A percentile compares a stretch with the other conserved stretches of the same genome.
Conservation (phyloP, 192 early-diverging fungal species). For the Lunasporangiospora selenospora region DNA sequence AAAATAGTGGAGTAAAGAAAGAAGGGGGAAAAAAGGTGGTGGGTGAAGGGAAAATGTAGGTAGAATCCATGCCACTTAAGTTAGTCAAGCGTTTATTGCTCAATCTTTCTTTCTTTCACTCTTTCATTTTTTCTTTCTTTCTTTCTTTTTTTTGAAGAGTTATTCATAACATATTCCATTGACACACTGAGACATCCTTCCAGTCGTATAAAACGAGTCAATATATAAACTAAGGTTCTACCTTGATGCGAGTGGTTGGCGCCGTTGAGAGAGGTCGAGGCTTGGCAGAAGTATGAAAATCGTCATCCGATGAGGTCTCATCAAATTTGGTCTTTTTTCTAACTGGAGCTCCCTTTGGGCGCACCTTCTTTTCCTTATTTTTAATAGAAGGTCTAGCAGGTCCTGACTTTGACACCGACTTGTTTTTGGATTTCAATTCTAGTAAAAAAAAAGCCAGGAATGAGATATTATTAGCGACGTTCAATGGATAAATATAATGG, state of each 20-base stretch:
- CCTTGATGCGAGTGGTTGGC: conserved; percentile 49
- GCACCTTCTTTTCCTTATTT: conserved; percentile 36
- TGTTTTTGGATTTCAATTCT: conserved; percentile 46
- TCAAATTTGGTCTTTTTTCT: conserved; percentile 44
- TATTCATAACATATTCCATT: too few species aligned
- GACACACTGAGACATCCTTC: too few species aligned
- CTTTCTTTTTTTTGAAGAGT: too few species aligned
- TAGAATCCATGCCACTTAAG: not conserved
- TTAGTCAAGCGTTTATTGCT: conserved; percentile 25
- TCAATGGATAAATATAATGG: not conserved
- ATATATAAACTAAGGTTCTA: conserved; percentile 47
- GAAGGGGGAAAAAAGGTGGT: too few species aligned
- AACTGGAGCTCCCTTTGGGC: conserved; percentile 29
- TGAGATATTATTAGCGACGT: too few species aligned
- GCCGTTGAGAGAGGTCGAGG: conserved; percentile 18
- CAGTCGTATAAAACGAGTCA: too few species aligned
- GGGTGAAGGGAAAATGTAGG: not conserved
- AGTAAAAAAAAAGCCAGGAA: not conserved
- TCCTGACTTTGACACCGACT: conserved; percentile 22
- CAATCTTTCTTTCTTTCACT: too few species aligned
- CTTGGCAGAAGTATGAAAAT: conserved; percentile 42
- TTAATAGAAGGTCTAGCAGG: not conserved
- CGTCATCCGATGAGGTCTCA: conserved; percentile 44
- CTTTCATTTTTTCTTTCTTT: too few species aligned
- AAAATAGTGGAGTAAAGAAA: not conserved